Conservation (phyloP, 208 protist genomes). For the Trypanosomatidae sp. region DNA sequence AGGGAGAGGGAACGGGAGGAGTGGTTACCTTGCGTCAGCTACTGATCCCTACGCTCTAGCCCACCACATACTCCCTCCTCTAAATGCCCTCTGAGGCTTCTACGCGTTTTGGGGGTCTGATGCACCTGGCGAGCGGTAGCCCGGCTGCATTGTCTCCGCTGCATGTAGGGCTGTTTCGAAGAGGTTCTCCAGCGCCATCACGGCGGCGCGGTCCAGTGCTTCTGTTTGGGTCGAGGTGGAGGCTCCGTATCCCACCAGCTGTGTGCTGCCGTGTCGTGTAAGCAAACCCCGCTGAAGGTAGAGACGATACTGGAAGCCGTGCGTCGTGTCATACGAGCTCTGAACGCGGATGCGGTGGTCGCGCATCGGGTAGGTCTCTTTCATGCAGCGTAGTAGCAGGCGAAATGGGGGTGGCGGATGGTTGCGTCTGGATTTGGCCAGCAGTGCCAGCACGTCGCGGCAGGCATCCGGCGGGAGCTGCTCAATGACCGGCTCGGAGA, state of each 20-base stretch:
- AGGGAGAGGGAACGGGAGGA: neutral
- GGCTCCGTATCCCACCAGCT: constrained; percentile 74
- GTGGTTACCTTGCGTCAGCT: neutral
- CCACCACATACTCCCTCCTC: neutral
- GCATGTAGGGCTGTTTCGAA: constrained; percentile 20
- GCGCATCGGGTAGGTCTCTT: constrained; percentile 31
- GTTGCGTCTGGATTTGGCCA: constrained; percentile 7
- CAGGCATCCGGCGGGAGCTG: constrained; percentile 43
- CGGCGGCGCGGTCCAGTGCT: constrained; percentile 61
- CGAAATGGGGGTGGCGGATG: constrained; percentile 25
- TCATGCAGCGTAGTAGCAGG: constrained; percentile 33
- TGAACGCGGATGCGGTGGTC: constrained; percentile 67
- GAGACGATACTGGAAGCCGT: constrained; percentile 65
- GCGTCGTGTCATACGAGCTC: constrained; percentile 32
- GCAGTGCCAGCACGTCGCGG: constrained; percentile 43
- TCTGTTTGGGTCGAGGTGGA: constrained; percentile 28
- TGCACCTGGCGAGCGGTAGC: constrained; percentile 10
- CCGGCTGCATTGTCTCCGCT: constrained; percentile 11
- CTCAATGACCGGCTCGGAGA: constrained; percentile 61
- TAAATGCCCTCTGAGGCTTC: neutral
- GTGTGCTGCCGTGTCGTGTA: constrained; percentile 50
- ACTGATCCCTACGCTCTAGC: neutral
- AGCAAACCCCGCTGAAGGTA: constrained; percentile 61
- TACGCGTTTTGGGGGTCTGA: neutral
- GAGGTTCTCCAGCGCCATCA: constrained; percentile 54